Evolutionary conservation across 2,329 filamentous ascomycete species (phyloP), one percentile per base, ranked within the genome.

Genomic region (Pseudodiploospora longispora): DNA sequence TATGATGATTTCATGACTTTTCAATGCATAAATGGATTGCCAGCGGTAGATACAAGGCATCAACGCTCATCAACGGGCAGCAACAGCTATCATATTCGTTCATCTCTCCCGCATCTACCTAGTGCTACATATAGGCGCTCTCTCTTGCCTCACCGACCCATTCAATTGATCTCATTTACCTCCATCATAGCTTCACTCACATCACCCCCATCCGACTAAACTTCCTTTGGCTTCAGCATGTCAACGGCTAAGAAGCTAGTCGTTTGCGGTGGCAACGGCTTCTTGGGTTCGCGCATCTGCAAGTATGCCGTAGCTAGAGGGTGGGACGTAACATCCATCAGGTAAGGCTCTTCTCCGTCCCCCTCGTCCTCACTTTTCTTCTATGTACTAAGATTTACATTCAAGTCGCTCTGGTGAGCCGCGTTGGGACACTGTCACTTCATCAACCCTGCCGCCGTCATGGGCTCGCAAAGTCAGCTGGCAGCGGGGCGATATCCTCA

Each of bases 261-360:
- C 36, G 89, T 98, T 43, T 94, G 87, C 53, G 93, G 93, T 54
- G 91, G 91, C 47, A 96, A 87, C 65, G 91, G 93, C 31, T 98
- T 97, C 62, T 68, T 98, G 28, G 88, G 88, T 66, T 76, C 74
- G 27, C 78, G 91, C 44, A 95, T 98, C 68, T 97, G 93, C 72
- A 93, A 88, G 71, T 83, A 86, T 43, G 93, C 88, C 37, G 82
- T 88, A 41, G 77, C 82, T 38, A 76, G 89, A 60, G 88, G 89
- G 44, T 97, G 91, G 91, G 79, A 89, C 46, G 91, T 97, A 39
- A 91, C 82, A 27, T 96, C 90, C 5, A 82, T 98, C 57, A 95
- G 89, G 88, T 90, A 79, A 47, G 56, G 38, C 35, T 6, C 29
- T 30, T 19, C 19, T 27, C 30, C 33, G 41, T 36, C 27, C 27